These are phyloP conservation scores for Talaromyces trachyspermus DNA, from an alignment of 495 filamentous ascomycete species.

Conservation along the genomic window DNA sequence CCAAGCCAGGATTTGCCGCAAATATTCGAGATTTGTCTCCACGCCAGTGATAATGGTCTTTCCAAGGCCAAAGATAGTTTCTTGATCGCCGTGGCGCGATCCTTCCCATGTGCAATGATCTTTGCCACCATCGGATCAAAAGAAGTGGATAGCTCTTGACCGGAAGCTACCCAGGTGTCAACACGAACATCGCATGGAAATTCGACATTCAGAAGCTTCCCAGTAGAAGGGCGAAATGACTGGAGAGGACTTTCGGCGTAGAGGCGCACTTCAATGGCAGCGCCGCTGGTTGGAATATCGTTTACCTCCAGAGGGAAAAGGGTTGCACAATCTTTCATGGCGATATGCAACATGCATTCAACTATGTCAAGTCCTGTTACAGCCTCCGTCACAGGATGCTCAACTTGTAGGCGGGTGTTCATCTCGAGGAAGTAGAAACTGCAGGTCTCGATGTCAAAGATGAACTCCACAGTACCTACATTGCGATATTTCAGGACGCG, in stretches of 20 bases:
- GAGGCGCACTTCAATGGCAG: slow-evolving; percentile 80
- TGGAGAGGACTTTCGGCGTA: slow-evolving; percentile 80
- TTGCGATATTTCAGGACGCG: slow-evolving; percentile 76
- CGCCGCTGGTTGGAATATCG: slow-evolving; percentile 56
- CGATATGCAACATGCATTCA: slow-evolving; percentile 76
- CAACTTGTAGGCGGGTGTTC: slow-evolving; percentile 87
- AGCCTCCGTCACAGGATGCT: slow-evolving; percentile 88
- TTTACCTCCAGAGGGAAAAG: slow-evolving; percentile 57
- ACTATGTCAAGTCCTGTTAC: slow-evolving; percentile 84
- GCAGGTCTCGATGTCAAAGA: slow-evolving; percentile 76
- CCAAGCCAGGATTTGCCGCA: slow-evolving; percentile 7
- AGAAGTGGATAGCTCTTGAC: slow-evolving; percentile 73
- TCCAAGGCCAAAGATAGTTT: slow-evolving; percentile 55
- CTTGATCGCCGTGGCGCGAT: slow-evolving; percentile 65
- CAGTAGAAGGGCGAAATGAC: slow-evolving; percentile 80
- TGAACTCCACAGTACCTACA: slow-evolving; percentile 90
- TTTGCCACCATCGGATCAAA: slow-evolving; percentile 97
- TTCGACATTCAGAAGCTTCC: slow-evolving; percentile 60
- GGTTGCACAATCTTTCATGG: slow-evolving; percentile 63
- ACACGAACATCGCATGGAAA: slow-evolving; percentile 58
- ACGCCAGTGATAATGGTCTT: slow-evolving; percentile 48
- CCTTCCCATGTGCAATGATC: slow-evolving; percentile 70
- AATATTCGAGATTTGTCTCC: slow-evolving; percentile 28
- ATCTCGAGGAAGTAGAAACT: slow-evolving; percentile 95
- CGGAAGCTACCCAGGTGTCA: slow-evolving; percentile 74